Conservation (phyloP, 805 yeast genomes). For the Saturnispora zaruensis region DNA sequence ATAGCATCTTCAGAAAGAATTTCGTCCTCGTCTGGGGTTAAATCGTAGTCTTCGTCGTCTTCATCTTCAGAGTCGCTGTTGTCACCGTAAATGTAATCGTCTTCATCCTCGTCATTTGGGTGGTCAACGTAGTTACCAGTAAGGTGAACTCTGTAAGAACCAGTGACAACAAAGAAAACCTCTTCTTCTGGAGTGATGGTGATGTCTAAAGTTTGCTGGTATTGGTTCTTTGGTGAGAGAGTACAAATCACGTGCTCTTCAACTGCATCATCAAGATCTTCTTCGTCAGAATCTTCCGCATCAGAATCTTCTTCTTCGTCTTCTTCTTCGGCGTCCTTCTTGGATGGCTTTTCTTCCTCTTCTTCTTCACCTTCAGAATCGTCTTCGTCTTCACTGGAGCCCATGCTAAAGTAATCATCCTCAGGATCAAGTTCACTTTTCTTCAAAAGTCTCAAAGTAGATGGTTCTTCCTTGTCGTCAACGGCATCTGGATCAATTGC, state of each 20-base stretch:
- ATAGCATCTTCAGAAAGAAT: conserved; percentile 34
- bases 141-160: conserved; percentile 87
- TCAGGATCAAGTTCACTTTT: conserved; percentile 39
- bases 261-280: conserved; percentile 63
- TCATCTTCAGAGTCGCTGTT: conserved; percentile 36
- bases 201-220: conserved; percentile 85
- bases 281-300: conserved; percentile 49
- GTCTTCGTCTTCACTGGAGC: conserved; percentile 37
- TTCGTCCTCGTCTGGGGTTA: conserved; percentile 75
- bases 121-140: conserved; percentile 95
- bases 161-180: conserved; percentile 88
- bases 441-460: conserved; percentile 84
- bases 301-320: conserved; percentile 31
- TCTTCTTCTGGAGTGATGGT: conserved; percentile 92
- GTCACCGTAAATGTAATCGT: conserved; percentile 41
- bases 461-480: conserved; percentile 74
- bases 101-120: conserved; percentile 71
- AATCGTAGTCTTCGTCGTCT: conserved; percentile 51
- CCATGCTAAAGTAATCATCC: conserved; percentile 31
- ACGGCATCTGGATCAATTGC: conserved; percentile 87
- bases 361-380: conserved; percentile 32
- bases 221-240: conserved; percentile 73
- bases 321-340: conserved; percentile 22
- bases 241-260: conserved; percentile 85
- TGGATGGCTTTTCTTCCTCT: conserved; percentile 24